Evolutionary conservation across 176 grass and related monocot genomes (phyloP).

Genomic region (Stipa capillata): DNA sequence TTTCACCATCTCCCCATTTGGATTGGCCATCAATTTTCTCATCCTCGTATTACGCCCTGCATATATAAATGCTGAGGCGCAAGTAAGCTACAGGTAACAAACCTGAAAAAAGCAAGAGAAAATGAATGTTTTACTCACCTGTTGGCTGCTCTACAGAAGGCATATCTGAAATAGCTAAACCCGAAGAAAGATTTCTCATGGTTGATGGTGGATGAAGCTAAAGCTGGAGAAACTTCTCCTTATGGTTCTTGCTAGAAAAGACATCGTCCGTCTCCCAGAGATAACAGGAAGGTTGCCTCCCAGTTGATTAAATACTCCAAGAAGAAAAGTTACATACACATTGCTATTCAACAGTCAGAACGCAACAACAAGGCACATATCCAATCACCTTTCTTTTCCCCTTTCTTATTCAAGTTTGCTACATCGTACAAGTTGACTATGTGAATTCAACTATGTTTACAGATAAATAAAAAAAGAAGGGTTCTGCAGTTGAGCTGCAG

Average conservation of each 20-base stretch:
- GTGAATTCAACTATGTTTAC: constrained; percentile 24
- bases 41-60: neutral
- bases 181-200: neutral
- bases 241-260: neutral
- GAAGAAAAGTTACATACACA: neutral
- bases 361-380: neutral
- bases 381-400: constrained; percentile 11
- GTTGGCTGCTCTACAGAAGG: constrained; percentile 12
- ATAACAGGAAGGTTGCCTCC: neutral
- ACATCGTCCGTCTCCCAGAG: neutral
- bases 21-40: neutral
- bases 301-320: neutral
- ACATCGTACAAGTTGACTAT: constrained; percentile 25
- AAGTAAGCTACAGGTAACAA: constrained; percentile 13
- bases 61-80: neutral
- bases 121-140: constrained; percentile 18
- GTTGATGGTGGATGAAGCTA: neutral
- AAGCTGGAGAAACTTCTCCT: neutral
- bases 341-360: constrained; percentile 8
- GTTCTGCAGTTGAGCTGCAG: neutral
- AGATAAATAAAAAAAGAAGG: constrained; percentile 8
- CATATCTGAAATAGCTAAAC: neutral
- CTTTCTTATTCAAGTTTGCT: constrained; percentile 19
- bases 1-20: neutral
- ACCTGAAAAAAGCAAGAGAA: neutral